Conservation (phyloP, 441 rosid genomes). For the Gossypium trilobum region DNA sequence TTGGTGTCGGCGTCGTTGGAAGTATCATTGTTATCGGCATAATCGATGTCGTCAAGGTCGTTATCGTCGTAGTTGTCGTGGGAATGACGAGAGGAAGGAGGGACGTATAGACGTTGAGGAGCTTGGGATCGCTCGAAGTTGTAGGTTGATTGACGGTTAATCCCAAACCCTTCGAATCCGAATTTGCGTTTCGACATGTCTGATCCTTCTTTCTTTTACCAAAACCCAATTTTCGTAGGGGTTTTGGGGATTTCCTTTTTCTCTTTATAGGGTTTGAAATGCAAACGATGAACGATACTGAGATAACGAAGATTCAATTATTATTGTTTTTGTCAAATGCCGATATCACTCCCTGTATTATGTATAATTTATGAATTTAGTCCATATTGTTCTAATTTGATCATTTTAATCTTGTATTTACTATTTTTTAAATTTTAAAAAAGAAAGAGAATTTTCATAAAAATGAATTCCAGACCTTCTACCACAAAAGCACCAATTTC, state of each 20-base stretch:
- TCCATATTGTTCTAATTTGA: no score
- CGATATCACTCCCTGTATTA: no score
- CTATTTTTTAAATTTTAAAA: no score
- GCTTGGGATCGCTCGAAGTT: constrained; percentile 74
- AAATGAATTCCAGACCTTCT: no score
- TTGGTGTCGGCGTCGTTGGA: constrained; percentile 10
- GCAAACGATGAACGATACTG: no score
- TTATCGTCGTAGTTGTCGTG: constrained; percentile 84
- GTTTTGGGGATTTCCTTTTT: neutral
- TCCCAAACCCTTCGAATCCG: constrained; percentile 82
- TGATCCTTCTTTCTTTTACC: neutral
- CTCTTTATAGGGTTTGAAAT: no score
- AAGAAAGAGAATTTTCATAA: no score
- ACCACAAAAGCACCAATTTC: no score
- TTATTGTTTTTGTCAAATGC: no score
- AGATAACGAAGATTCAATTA: no score
- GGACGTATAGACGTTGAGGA: constrained; percentile 70
- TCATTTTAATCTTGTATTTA: no score
- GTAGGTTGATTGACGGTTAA: constrained; percentile 69
- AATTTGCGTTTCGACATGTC: constrained; percentile 79
- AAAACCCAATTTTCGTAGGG: neutral
- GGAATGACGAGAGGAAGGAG: constrained; percentile 64
- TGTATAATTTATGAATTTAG: no score
- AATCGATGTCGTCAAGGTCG: constrained; percentile 82
- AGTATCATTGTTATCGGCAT: constrained; percentile 41